phyloP scores from a whole-genome alignment of 2,329 filamentous ascomycete species.

The Diaporthe citriasiana region DNA sequence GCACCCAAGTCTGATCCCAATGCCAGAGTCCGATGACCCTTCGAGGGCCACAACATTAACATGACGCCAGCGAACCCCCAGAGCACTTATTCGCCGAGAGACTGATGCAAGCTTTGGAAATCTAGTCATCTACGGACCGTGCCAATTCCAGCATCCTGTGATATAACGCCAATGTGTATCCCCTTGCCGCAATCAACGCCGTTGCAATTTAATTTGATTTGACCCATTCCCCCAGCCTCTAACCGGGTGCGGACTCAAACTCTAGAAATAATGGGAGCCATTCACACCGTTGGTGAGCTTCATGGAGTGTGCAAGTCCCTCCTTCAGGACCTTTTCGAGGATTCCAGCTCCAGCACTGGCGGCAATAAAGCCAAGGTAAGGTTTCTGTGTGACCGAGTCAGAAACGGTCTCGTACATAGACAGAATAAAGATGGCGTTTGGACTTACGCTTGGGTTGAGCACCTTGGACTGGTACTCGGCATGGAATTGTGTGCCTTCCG shows the following conservation, averaged over 20 bases:
- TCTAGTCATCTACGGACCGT: slow-evolving; percentile 26
- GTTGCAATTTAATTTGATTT: not conserved
- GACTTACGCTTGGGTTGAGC: slow-evolving; percentile 43
- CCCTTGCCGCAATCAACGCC: slow-evolving; percentile 19
- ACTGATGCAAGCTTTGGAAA: slow-evolving; percentile 16
- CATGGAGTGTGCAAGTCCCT: slow-evolving; percentile 45
- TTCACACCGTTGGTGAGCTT: slow-evolving; percentile 41
- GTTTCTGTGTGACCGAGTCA: slow-evolving; percentile 49
- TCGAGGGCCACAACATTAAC: not conserved
- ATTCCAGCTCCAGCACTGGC: slow-evolving; percentile 79
- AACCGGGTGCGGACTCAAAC: not conserved
- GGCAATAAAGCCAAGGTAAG: slow-evolving; percentile 88
- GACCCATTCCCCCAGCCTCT: not conserved
- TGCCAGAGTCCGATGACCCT: not conserved
- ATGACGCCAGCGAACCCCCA: not conserved
- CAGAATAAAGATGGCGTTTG: slow-evolving; percentile 15
- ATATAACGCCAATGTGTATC: slow-evolving; percentile 20
- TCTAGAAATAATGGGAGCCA: slow-evolving; percentile 38
- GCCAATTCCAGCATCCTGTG: slow-evolving; percentile 23
- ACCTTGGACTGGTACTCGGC: slow-evolving; percentile 43
- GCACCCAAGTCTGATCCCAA: not conserved
- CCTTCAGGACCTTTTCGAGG: slow-evolving; percentile 61
- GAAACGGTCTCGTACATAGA: slow-evolving; percentile 24
- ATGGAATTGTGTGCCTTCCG: slow-evolving; percentile 42
- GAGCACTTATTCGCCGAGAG: slow-evolving; percentile 3